Evolutionary conservation across 176 grass and related monocot genomes (phyloP).

Genomic region (Elaeis guineensis): DNA sequence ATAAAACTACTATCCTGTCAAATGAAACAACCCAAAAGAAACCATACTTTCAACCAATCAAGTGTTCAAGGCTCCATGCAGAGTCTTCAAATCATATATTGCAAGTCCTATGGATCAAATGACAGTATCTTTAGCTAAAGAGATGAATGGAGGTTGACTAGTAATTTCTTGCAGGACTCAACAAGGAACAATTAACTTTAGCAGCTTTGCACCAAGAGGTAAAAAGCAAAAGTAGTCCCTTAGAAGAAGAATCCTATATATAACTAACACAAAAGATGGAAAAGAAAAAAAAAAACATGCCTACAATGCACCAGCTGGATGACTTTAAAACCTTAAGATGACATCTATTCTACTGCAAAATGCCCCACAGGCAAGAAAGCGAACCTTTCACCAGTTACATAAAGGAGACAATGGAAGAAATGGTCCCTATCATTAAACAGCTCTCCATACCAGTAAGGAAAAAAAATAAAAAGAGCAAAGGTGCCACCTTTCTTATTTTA

Average conservation of each 20-base stretch:
- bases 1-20: too few relatives aligned
- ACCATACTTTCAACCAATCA: not conserved
- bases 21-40: too few relatives aligned
- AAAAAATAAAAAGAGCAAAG: not conserved
- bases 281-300: not conserved
- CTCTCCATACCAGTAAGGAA: not conserved
- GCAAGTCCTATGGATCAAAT: not conserved
- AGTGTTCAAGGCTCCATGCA: not conserved
- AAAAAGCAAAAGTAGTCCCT: not conserved
- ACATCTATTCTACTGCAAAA: constrained; percentile 4
- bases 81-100: not conserved
- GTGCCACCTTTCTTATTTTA: not conserved
- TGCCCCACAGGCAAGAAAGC: not conserved
- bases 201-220: not conserved
- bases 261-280: not conserved
- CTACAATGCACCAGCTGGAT: not conserved
- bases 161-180: constrained; percentile 1
- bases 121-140: not conserved
- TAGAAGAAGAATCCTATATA: not conserved
- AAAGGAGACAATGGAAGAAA: not conserved
- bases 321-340: constrained; percentile 4
- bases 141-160: not conserved
- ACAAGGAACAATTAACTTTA: constrained; percentile 1
- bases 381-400: not conserved
- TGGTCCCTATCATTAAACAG: not conserved